A percentile compares a stretch with the other conserved stretches of the same genome.
phyloP scores from a whole-genome alignment of 2,329 filamentous ascomycete genomes.

The Diaporthe amygdali region DNA sequence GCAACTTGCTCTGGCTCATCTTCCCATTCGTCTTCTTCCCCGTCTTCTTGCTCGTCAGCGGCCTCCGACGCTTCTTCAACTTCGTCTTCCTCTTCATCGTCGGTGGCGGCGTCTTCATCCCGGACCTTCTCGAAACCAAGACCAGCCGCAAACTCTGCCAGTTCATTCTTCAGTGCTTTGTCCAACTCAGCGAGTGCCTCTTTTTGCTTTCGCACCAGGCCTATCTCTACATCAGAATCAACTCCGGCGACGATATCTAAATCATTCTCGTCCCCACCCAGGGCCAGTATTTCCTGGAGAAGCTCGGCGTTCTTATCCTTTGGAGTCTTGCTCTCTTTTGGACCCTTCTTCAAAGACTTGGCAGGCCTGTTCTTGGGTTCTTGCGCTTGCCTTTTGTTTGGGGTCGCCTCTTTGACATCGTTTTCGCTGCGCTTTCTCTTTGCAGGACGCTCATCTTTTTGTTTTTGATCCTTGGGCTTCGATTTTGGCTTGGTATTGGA shows the following conservation, averaged over 20 bases:
- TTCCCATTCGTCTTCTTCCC: constrained; percentile 40
- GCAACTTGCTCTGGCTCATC: constrained; percentile 37
- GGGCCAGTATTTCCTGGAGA: constrained; percentile 66
- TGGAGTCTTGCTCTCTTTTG: constrained; percentile 28
- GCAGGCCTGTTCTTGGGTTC: constrained; percentile 32
- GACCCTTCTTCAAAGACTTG: constrained; percentile 28
- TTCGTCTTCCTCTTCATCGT: constrained; percentile 41
- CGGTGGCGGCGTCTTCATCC: constrained; percentile 43
- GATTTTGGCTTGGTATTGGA: constrained; percentile 38
- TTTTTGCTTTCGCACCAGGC: constrained; percentile 32
- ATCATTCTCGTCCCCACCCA: constrained; percentile 71
- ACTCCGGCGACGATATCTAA: constrained; percentile 64
- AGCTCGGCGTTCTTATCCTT: constrained; percentile 39
- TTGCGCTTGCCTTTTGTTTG: constrained; percentile 37
- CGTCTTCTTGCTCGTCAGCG: constrained; percentile 36
- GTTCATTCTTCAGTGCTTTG: constrained; percentile 48
- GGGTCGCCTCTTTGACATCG: constrained; percentile 36
- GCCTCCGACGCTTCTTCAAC: constrained; percentile 35
- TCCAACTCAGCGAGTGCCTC: constrained; percentile 30
- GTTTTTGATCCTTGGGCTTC: constrained; percentile 24
- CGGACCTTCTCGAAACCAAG: constrained; percentile 53
- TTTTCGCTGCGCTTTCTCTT: constrained; percentile 40
- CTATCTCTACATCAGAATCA: constrained; percentile 55
- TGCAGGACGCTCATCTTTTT: constrained; percentile 31
- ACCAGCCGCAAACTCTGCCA: constrained; percentile 56